These are phyloP conservation scores for Sarcodon aspratus DNA, from an alignment of 768 basidiomycete species.

Conservation along the genomic window DNA sequence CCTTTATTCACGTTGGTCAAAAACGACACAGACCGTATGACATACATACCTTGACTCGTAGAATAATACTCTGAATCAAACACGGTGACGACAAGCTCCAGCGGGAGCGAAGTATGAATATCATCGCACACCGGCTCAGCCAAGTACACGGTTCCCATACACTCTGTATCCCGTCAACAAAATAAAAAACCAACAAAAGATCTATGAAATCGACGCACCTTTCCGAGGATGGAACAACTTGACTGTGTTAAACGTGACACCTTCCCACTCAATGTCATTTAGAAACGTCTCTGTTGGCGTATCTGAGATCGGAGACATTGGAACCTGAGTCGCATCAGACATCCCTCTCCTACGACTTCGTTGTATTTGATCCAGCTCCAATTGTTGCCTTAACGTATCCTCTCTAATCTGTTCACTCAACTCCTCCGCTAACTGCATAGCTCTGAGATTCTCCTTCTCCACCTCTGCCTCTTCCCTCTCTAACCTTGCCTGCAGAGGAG, in stretches of 20 bases:
- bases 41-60: conserved; percentile 40
- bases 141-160: conserved; percentile 54
- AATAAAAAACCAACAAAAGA: neutral
- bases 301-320: conserved; percentile 21
- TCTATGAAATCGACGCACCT: conserved; percentile 26
- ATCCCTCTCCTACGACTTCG: conserved; percentile 48
- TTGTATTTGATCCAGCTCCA: conserved; percentile 40
- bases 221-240: conserved; percentile 62
- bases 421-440: conserved; percentile 38
- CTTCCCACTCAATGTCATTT: conserved; percentile 44
- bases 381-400: conserved; percentile 44
- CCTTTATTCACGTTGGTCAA: conserved; percentile 21
- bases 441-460: conserved; percentile 29
- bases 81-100: conserved; percentile 57
- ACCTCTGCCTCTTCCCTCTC: conserved; percentile 46
- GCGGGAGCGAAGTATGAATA: conserved; percentile 38
- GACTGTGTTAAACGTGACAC: conserved; percentile 49
- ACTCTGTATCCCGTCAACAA: conserved; percentile 26
- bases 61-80: conserved; percentile 65
- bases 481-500: conserved; percentile 31
- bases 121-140: conserved; percentile 72
- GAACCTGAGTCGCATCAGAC: conserved; percentile 62
- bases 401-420: conserved; percentile 57
- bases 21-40: neutral
- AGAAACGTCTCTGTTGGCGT: conserved; percentile 53